Evolutionary conservation across 2,329 filamentous ascomycete species (phyloP), one percentile per base, ranked within the genome.

Genomic region (Colletotrichum navitas): DNA sequence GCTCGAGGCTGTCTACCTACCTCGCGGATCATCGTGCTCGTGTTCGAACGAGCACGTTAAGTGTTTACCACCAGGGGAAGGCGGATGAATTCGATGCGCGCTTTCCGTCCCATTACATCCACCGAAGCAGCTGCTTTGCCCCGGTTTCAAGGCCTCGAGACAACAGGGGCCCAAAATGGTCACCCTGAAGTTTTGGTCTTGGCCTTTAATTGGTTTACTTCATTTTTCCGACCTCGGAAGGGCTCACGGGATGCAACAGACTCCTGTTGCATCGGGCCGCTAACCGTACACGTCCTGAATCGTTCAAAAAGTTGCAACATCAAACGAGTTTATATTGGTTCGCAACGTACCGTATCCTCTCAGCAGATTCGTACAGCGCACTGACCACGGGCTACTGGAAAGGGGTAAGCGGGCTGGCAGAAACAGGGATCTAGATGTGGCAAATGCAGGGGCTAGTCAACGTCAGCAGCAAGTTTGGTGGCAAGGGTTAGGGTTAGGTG

Each of bases 251-350:
- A 12, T 51, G 36, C 60, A 16, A 51, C 51, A 26, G 52, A 43
- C 54, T 61, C 43, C n/a, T 54, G 67, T 41, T 58, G 55, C 55
- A 61, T 62, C 63, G 56, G 55, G 56, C 56, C 63, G 34, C 49
- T 26, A 16, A 51, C 51, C 39, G 45, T n/a, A n/a, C 21, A n/a
- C 21, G 10, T 29, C 36, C 66, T 39, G 55, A 14, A 60, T 39
- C 45, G 29, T 52, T 29, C 16, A 65, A 49, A 24, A 21, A 56
- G 32, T 36, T 12, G 14, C n/a, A 16, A 39, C 12, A 56, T n/a
- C 32, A 11, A 2, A 34, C 29, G 29, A 54, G 51, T 21, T 26
- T 34, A 10, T 6, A 34, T 8, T 34, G 4, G 11, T 8, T 43
- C 34, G 43, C 32, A 60, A 12, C 18, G 18, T 34, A n/a, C n/a